Percentiles rank a stretch among this genome's conserved stretches.
These are phyloP conservation scores for Globisporangium takayamanum DNA, from an alignment of 352 stramenopile genomes.

Conservation along the genomic window DNA sequence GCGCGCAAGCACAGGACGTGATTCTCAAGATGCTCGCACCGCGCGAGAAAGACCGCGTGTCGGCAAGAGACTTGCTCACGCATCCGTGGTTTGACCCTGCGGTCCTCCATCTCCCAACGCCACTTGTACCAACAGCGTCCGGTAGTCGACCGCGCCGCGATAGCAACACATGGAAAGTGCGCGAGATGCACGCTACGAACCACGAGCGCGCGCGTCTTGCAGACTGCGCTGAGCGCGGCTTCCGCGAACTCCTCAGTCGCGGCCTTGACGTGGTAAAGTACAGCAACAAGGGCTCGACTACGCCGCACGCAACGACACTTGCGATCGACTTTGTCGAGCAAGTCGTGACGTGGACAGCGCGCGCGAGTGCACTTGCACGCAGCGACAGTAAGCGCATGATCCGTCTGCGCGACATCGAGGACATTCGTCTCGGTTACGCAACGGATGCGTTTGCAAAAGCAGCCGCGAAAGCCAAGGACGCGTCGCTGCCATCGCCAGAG, in stretches of 20 bases:
- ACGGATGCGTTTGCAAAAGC: slow-evolving; percentile 40
- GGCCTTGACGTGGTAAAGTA: slow-evolving; percentile 65
- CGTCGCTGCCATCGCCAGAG: slow-evolving; percentile 19
- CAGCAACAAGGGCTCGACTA: slow-evolving; percentile 31
- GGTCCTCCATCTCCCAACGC: not conserved
- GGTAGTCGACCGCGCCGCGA: not conserved
- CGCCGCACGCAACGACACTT: slow-evolving; percentile 37
- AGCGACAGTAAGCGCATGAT: slow-evolving; percentile 18
- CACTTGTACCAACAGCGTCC: not conserved
- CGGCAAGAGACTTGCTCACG: slow-evolving; percentile 45
- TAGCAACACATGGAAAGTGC: slow-evolving; percentile 12
- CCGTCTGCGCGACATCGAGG: slow-evolving; percentile 39
- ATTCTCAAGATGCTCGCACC: slow-evolving; percentile 50
- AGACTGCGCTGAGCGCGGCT: slow-evolving; percentile 54
- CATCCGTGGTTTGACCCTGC: slow-evolving; percentile 56
- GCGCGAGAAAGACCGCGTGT: slow-evolving; percentile 48
- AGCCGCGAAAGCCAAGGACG: slow-evolving; percentile 13
- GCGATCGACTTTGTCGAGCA: slow-evolving; percentile 50
- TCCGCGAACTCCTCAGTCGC: slow-evolving; percentile 53
- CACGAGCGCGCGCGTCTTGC: slow-evolving; percentile 29
- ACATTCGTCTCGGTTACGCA: slow-evolving; percentile 43
- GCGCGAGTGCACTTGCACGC: slow-evolving; percentile 15
- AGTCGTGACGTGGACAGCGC: slow-evolving; percentile 49
- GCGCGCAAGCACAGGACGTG: slow-evolving; percentile 45
- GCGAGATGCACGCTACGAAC: slow-evolving; percentile 9